Base-by-base conservation (phyloP, 305 asterid genomes). In the Fraxinus ornus region DNA sequence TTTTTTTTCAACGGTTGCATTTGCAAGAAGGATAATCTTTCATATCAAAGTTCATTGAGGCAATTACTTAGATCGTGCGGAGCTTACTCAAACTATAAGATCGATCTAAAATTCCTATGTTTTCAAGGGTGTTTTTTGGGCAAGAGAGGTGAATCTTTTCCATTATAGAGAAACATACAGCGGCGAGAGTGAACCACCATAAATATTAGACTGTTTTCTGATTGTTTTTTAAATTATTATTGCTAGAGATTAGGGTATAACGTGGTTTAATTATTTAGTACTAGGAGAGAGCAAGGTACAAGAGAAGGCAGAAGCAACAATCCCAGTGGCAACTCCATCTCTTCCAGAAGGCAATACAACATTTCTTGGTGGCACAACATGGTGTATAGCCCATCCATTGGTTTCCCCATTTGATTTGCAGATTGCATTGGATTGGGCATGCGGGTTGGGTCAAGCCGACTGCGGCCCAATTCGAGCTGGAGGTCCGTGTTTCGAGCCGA, bases 261-360 rank as follows among this genome's bases (percentile, higher is more conserved):
- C 21, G 21, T 55, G 10, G 24, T 55, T 55, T 55, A 19, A n/a
- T 55, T 5, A n/a, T 55, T 4, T 28, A 19, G 77, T 72, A 44
- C 60, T 79, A 73, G 84, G 62, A 47, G 66, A 60, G 9, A 79
- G 64, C 15, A 64, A 66, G 85, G 89, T 83, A 7, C 88, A 88
- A 86, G 94, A 88, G 84, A 92, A 90, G 82, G 91, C 87, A 7
- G 96, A 91, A 7, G 91, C 91, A 33, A 26, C 80, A 0, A 74
- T 83, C 26, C 93, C 97, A 1, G 5, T 84, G 0, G 39, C 92
- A 72, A 87, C 85, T 2, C 85, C 68, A 7, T 84, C 90, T 0
- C 95, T 96, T 15, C 95, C 94, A 3, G 97, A 92, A 78, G 97
- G 97, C 71, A 93, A 94, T 89, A 92, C 94, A 64, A 94, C 97